Percentiles rank a stretch among this genome's conserved stretches.
Conservation (phyloP, 371 early-diverging fungal genomes). For the Mortierella sp. region DNA sequence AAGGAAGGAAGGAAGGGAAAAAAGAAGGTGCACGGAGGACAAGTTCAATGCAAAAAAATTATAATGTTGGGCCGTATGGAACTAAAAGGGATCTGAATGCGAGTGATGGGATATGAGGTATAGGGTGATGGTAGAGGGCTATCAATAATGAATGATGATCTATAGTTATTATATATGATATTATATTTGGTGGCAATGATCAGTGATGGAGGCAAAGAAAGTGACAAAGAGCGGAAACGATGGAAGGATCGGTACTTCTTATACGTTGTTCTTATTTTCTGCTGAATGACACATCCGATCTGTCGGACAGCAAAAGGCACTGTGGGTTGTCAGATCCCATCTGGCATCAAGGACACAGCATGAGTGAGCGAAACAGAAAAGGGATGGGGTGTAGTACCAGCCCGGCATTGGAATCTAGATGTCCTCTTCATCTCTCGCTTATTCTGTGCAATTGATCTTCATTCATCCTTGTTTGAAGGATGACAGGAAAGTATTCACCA, state of each 20-base stretch:
- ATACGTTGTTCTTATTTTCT: neutral
- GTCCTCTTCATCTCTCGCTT: neutral
- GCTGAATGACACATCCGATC: neutral
- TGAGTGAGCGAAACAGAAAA: neutral
- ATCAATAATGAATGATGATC: too few relatives aligned
- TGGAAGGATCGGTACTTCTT: neutral
- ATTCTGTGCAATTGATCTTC: conserved; percentile 23
- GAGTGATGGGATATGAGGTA: too few relatives aligned
- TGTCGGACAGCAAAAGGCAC: neutral
- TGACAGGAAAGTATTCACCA: neutral
- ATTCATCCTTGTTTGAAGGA: conserved; percentile 27
- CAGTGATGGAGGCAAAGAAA: neutral
- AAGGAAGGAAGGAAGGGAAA: too few relatives aligned
- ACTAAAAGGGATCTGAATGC: too few relatives aligned
- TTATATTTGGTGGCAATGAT: neutral
- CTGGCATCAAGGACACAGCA: neutral
- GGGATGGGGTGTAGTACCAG: neutral
- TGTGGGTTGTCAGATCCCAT: neutral
- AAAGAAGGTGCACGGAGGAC: too few relatives aligned
- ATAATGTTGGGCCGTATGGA: too few relatives aligned
- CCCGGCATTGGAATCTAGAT: conserved; percentile 30
- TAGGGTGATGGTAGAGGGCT: too few relatives aligned
- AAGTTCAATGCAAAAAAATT: too few relatives aligned
- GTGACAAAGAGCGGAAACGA: neutral
- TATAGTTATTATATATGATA: neutral